Evolutionary conservation across 2,329 filamentous ascomycete genomes (phyloP), one percentile per base, ranked within the genome.

Genomic region (Colletotrichum limetticola): DNA sequence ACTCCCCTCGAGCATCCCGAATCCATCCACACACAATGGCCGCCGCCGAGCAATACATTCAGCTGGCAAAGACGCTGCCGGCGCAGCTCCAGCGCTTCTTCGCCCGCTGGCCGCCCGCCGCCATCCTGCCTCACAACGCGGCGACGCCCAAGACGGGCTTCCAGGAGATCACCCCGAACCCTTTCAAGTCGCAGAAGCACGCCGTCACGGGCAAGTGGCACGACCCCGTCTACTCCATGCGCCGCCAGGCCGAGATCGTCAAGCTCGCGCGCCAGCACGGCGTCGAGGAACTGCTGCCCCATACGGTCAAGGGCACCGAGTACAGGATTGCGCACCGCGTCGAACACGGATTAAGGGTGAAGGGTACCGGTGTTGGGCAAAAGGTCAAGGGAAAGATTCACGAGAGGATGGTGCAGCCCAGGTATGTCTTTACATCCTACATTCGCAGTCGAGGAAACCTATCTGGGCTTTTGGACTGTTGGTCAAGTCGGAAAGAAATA

Each of bases 351-450:
- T 82, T 98, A 82, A 89, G 92, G 75, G 93, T 98, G 71, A 96
- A 95, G 90, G 96, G 96, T 78, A 98, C 96, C 1, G 96, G 97
- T 87, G 91, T 95, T 77, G 96, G 95, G 71, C 92, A 98, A 85
- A 92, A 89, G 84, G 96, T 98, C 82, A 99, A 98, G 92, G 97
- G 97, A 83, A 96, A 98, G 84, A 89, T 91, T 78, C 94, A 95
- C 91, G 97, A 99, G 88, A 91, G 97, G 81, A 93, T 93, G 79
- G 86, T 98, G 86, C 92, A 94, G 85, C 87, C 89, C 74, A 91
- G 92, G 87, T 91, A 91, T 75, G 90, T 87, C 9, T 19, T 19
- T 42, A 42, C 19, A 9, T 32, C 1, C 4, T 65, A 0, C 19
- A 46, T 19, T 46, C 16, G 42, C 42, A 55, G 55, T 19, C 28